Evolutionary conservation across 2,329 filamentous ascomycete species (phyloP).

Genomic region (Exophiala calicioides): DNA sequence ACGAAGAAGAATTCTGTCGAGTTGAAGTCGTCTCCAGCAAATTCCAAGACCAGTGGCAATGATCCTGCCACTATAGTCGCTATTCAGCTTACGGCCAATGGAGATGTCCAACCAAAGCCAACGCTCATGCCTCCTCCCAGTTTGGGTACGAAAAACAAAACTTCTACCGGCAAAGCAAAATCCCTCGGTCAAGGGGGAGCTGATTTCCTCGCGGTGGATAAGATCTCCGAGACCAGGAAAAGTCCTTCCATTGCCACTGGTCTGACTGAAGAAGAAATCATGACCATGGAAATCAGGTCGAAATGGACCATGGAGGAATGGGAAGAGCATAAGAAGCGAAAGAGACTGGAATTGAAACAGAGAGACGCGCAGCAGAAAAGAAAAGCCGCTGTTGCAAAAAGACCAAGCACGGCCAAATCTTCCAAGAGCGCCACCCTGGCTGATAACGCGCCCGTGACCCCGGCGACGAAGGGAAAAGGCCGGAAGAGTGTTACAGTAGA

Average conservation of each 20-base stretch:
- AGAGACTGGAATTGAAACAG: conserved; percentile 18
- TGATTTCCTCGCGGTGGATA: neutral
- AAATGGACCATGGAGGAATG: conserved; percentile 25
- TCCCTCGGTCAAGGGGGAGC: neutral
- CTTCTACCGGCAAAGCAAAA: too few species aligned
- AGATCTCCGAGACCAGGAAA: conserved; percentile 3
- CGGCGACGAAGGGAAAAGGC: conserved; percentile 5
- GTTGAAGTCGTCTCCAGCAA: too few species aligned
- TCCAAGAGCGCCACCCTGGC: neutral
- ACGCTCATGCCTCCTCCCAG: too few species aligned
- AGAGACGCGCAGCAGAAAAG: conserved; percentile 8
- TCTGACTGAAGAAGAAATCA: conserved; percentile 27
- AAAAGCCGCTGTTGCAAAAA: conserved; percentile 9
- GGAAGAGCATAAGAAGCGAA: conserved; percentile 21
- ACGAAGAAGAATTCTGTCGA: too few species aligned
- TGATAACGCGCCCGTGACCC: neutral
- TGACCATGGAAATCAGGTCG: conserved; percentile 22
- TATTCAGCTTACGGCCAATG: too few species aligned
- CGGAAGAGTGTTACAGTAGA: conserved; percentile 9
- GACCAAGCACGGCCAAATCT: conserved; percentile 4
- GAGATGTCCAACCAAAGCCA: too few species aligned
- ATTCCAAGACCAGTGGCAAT: too few species aligned
- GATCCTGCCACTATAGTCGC: too few species aligned
- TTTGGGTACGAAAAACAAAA: conserved; percentile 4
- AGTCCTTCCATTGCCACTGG: conserved; percentile 16